These are phyloP conservation scores for Psilocybe mexicana DNA, from an alignment of 1,284 basidiomycete species.

Conservation along the genomic window DNA sequence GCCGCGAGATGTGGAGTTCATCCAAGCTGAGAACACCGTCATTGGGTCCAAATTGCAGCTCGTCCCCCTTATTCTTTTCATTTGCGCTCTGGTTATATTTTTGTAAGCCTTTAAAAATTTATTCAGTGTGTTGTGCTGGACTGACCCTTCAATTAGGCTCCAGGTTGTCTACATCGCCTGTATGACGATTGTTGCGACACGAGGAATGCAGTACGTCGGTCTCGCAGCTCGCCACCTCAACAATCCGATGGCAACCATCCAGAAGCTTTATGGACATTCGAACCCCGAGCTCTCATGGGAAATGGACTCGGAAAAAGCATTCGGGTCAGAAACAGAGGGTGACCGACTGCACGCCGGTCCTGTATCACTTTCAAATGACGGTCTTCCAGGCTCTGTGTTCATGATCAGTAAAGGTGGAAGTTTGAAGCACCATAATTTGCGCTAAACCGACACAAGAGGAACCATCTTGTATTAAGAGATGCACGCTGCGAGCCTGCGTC, in stretches of 20 bases:
- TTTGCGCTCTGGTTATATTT: neutral
- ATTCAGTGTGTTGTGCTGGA: neutral
- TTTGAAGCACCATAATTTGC: too few species aligned
- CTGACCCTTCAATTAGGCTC: neutral
- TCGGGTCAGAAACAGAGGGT: neutral
- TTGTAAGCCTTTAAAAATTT: neutral
- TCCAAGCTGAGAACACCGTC: neutral
- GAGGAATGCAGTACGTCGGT: neutral
- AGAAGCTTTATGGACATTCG: neutral
- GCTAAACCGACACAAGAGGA: too few species aligned
- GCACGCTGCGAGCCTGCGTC: too few species aligned
- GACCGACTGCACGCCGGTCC: neutral
- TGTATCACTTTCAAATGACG: neutral
- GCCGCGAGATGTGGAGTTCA: neutral
- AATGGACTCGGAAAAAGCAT: neutral
- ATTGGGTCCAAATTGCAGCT: neutral
- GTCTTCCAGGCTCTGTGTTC: neutral
- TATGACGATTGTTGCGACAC: neutral
- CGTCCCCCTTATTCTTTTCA: neutral
- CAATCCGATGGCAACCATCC: neutral
- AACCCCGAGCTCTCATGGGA: neutral
- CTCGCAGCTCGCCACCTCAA: neutral
- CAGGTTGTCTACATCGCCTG: neutral
- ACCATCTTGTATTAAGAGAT: too few species aligned
- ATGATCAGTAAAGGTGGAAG: neutral